Conservation (phyloP, 495 filamentous ascomycete species). For the Pyrenopolyporus hunteri region DNA sequence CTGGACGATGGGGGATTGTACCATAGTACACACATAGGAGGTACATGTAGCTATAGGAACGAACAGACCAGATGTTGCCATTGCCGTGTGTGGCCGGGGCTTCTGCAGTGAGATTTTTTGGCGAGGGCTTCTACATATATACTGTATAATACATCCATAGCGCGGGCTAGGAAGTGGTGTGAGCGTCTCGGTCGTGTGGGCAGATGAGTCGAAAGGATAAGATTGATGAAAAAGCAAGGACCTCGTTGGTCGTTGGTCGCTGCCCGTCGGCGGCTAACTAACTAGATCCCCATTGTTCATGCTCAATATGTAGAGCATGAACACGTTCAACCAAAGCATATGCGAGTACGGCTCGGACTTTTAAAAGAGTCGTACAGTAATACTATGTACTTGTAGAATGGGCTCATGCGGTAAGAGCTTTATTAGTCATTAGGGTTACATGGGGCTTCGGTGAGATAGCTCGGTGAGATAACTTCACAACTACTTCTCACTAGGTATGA, state of each 20-base stretch:
- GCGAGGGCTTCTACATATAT: conserved; percentile 7
- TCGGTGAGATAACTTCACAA: conserved; percentile 5
- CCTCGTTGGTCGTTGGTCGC: neutral
- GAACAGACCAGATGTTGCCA: too few species aligned
- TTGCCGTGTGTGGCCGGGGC: conserved; percentile 13
- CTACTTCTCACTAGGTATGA: neutral
- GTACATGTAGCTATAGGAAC: neutral
- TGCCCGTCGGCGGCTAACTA: neutral
- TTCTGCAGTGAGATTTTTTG: conserved; percentile 31
- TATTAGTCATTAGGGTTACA: conserved; percentile 30
- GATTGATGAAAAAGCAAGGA: neutral
- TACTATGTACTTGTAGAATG: neutral
- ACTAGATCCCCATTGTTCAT: conserved; percentile 4
- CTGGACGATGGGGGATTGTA: neutral
- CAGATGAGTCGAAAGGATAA: conserved; percentile 14
- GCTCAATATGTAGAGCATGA: conserved; percentile 25
- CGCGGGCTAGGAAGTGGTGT: conserved; percentile 14
- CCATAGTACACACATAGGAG: neutral
- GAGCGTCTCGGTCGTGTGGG: conserved; percentile 20
- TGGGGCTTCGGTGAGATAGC: conserved; percentile 11
- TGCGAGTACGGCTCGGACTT: conserved; percentile 19
- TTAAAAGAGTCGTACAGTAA: conserved; percentile 7
- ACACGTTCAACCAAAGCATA: conserved; percentile 33
- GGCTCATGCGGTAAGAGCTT: conserved; percentile 16
- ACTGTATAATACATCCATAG: too few species aligned